These are phyloP conservation scores for Boletus coccyginus DNA, from an alignment of 768 basidiomycete genomes.

Conservation along the genomic window DNA sequence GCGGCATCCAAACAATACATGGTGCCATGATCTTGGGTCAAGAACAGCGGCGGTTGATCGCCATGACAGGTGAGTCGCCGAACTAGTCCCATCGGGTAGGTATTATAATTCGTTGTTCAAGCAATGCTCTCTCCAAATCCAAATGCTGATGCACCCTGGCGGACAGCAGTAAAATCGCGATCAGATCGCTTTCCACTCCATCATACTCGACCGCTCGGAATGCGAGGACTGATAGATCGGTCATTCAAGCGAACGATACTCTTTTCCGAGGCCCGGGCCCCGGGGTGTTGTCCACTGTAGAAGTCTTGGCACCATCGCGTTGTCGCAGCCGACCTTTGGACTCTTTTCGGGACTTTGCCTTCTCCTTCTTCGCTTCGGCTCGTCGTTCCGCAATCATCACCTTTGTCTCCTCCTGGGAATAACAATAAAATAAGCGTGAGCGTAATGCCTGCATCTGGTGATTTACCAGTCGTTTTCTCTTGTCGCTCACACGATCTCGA, in stretches of 20 bases:
- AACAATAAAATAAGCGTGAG: conserved; percentile 10
- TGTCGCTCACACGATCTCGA: conserved; percentile 24
- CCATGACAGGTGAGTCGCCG: conserved; percentile 20
- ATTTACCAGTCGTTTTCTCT: conserved; percentile 41
- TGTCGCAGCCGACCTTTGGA: conserved; percentile 11
- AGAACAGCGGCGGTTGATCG: conserved; percentile 16
- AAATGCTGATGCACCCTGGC: not conserved
- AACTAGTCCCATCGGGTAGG: conserved; percentile 15
- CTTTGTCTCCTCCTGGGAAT: conserved; percentile 42
- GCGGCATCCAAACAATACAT: not conserved
- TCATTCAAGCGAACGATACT: conserved; percentile 31
- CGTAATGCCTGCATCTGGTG: conserved; percentile 10
- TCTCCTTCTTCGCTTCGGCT: conserved; percentile 39
- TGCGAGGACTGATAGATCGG: conserved; percentile 18
- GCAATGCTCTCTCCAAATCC: conserved; percentile 13
- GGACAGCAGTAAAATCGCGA: conserved; percentile 18
- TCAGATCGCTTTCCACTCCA: conserved; percentile 22
- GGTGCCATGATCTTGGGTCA: conserved; percentile 10
- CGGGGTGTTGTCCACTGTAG: conserved; percentile 6
- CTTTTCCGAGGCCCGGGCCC: conserved; percentile 30
- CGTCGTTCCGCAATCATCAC: conserved; percentile 36
- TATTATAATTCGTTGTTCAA: conserved; percentile 7
- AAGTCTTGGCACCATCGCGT: conserved; percentile 9
- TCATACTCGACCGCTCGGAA: conserved; percentile 13
- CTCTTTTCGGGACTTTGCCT: conserved; percentile 32